Evolutionary conservation across 2,329 filamentous ascomycete species (phyloP), one percentile per base, ranked within the genome.

Genomic region (Ophiostoma novo-ulmi): DNA sequence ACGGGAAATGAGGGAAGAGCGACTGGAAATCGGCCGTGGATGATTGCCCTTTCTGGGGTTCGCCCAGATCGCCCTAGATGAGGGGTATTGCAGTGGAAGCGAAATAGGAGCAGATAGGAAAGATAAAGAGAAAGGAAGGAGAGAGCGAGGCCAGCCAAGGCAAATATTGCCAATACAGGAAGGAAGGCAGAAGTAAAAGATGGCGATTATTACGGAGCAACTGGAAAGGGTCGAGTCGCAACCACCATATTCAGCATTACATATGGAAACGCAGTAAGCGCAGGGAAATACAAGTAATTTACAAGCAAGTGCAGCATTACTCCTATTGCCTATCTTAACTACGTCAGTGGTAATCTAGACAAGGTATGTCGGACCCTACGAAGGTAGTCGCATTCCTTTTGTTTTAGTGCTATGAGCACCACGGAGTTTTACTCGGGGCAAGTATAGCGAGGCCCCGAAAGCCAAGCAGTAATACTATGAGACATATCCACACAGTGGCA

Each of bases 351-450:
- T 17, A 26, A 63, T 63, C 44, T 14, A 48, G 44, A 48, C 44
- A 17, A 48, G 44, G 41, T 20, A 48, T 48, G 31, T 31, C 31
- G 31, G 31, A 31, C 31, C 31, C 31, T 31, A 31, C 31, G 3
- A 31, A 31, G 31, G 31, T 31, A 22, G 20, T 31, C 20, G 14
- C 31, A 39, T 39, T 22, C 8, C 35, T 10, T 58, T 58, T 31
- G 31, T 31, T 22, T 65, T 65, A 65, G 63, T 20, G 63, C 63
- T 22, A 36, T 10, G 35, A n/a, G 36, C 36, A 14, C 11, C 14
- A 35, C 71, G 71, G 71, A 69, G 70, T 72, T 70, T 70, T 73
- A 44, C 63, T 73, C 72, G 72, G 72, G 70, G 69, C 69, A 71
- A 71, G 70, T 69, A 39, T 44, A 67, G 65, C 65, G 65, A 66